Evolutionary conservation across 106 monocot genomes (phyloP).

Genomic region (Dendrobium huoshanense): DNA sequence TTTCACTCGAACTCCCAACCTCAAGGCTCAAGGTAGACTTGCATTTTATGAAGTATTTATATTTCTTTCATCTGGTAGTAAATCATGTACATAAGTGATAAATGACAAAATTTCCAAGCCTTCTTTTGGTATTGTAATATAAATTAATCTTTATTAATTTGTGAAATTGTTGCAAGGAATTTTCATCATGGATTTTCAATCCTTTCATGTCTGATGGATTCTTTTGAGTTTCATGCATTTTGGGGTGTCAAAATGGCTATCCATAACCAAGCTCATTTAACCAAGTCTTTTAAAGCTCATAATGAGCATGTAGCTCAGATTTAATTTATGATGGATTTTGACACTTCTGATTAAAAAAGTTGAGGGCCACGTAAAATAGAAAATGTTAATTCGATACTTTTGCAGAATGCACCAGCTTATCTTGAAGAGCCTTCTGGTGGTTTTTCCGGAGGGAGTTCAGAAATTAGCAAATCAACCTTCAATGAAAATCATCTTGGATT

Average conservation of each 20-base stretch:
- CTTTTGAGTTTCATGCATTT: not conserved
- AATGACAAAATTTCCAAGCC: not conserved
- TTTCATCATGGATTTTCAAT: not conserved
- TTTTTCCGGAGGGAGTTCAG: slow-evolving; percentile 12
- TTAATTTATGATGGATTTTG: not conserved
- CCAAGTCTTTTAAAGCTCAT: not conserved
- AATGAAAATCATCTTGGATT: slow-evolving; percentile 6
- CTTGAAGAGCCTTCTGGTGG: not conserved
- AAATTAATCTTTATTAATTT: not conserved
- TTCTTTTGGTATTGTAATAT: not conserved
- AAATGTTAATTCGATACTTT: not conserved
- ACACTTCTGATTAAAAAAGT: not conserved
- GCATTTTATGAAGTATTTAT: slow-evolving; percentile 1
- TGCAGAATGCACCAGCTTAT: slow-evolving; percentile 29
- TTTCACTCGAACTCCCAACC: slow-evolving; percentile 50
- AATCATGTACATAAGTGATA: not conserved
- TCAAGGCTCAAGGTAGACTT: slow-evolving; percentile 25
- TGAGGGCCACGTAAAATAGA: not conserved
- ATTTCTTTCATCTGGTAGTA: not conserved
- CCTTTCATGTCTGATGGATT: not conserved
- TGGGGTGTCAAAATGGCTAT: not conserved
- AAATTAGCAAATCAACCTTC: slow-evolving; percentile 20
- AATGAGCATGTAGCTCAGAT: not conserved
- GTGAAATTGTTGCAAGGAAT: not conserved
- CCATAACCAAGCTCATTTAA: not conserved